These are phyloP conservation scores for Fusarium virguliforme DNA, from an alignment of 2,329 filamentous ascomycete genomes.

Conservation along the genomic window DNA sequence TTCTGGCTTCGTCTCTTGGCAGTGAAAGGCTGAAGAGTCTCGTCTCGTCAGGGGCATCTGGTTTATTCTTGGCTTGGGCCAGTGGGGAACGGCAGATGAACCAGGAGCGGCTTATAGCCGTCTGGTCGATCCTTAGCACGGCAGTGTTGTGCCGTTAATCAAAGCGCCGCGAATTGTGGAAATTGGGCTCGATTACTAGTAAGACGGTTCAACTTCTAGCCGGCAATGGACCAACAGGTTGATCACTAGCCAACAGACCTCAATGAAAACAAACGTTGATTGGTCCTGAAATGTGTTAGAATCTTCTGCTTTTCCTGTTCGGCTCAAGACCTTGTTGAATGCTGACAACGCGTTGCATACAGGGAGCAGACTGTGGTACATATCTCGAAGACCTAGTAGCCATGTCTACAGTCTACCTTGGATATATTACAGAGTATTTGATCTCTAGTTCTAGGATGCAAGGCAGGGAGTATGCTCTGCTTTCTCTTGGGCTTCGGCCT, in stretches of 20 bases:
- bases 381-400: too few relatives aligned
- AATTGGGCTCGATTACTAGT: not conserved
- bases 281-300: not conserved
- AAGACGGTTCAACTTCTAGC: slow-evolving; percentile 11
- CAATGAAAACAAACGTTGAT: not conserved
- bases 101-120: not conserved
- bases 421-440: not conserved
- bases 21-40: not conserved
- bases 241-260: not conserved
- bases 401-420: not conserved
- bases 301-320: not conserved
- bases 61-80: not conserved
- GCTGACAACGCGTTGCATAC: not conserved
- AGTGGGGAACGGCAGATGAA: not conserved
- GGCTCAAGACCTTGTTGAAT: not conserved
- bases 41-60: not conserved
- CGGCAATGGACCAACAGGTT: not conserved
- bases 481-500: not conserved
- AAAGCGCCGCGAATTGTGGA: not conserved
- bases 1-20: not conserved
- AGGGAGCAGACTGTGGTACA: not conserved
- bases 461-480: not conserved
- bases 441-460: not conserved
- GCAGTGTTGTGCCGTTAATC: not conserved
- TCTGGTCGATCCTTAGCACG: not conserved